phyloP scores from a whole-genome alignment of 164 flowering plant species.

The Cinnamomum chago region DNA sequence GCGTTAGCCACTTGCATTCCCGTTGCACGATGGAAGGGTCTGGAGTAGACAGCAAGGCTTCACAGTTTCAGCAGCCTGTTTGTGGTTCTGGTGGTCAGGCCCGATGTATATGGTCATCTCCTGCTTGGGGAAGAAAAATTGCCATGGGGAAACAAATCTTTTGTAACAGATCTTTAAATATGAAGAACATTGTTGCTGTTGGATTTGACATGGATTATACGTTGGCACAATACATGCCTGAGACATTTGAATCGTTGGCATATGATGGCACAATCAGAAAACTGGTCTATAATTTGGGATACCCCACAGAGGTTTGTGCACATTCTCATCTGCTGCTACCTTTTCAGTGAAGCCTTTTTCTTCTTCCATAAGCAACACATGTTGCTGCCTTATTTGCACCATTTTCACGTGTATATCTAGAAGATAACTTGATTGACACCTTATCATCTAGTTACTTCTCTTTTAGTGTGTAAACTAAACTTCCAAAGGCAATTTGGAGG shows the following conservation, averaged over 20 bases:
- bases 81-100: slow-evolving; percentile 21
- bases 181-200: slow-evolving; percentile 86
- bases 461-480: too few species aligned
- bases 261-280: slow-evolving; percentile 83
- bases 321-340: neutral
- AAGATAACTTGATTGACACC: too few species aligned
- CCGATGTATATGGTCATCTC: slow-evolving; percentile 66
- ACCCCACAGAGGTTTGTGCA: slow-evolving; percentile 74
- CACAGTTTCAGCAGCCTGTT: slow-evolving; percentile 17
- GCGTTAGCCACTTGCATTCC: slow-evolving; percentile 29
- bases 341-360: neutral
- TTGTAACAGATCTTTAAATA: slow-evolving; percentile 91
- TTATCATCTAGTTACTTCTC: too few species aligned
- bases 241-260: slow-evolving; percentile 93
- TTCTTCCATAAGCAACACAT: too few species aligned
- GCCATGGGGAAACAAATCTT: slow-evolving; percentile 74
- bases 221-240: slow-evolving; percentile 94
- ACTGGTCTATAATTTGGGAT: slow-evolving; percentile 81
- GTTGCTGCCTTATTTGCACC: too few species aligned
- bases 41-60: slow-evolving; percentile 20
- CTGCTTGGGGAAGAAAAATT: slow-evolving; percentile 49
- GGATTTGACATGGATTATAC: slow-evolving; percentile 99
- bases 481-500: too few species aligned
- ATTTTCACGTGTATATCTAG: too few species aligned
- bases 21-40: slow-evolving; percentile 44